Base-by-base conservation (phyloP, 305 asterid genomes). In the Rubia balearica region DNA sequence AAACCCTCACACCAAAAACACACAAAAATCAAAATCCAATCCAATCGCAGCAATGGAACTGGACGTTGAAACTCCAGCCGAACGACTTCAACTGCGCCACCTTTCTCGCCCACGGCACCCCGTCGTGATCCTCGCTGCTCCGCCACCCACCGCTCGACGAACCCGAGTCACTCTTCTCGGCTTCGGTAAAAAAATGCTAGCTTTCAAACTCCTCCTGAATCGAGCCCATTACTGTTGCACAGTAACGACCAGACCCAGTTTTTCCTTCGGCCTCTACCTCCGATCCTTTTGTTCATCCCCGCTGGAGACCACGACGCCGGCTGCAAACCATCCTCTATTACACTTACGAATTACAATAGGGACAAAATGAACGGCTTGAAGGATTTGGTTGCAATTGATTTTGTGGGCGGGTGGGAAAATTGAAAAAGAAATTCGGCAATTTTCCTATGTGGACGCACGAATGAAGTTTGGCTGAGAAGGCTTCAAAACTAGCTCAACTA, bases 31-130 rank as follows among this genome's bases (percentile, higher is more conserved):
- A 5, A 30, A 27, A 27, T 27, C 30, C 55, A 14, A n/a, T 6
- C 6, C 22, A 1, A 36, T 36, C 40, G 40, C 21, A 5, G 10
- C 10, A 64, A 88, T 89, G 96, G 94, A 27, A 67, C 12, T 94
- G 97, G 97, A 67, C 84, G 61, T 73, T 53, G 2, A 85, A 84
- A 40, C 90, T 88, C 80, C 89, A 93, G 6, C 96, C 98, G 3
- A 97, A 88, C 74, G 98, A 96, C 60, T 85, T 97, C 0, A 91
- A 96, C 84, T 94, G 98, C 83, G 71, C 77, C 17, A 91, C 91
- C 56, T 91, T 96, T 65, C 80, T 94, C 0, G 84, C 84, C 45
- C 98, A 94, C 78, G 97, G 97, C 72, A 94, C 97, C 3, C 98
- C 1, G 97, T 91, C 6, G 98, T 89, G 9, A 70, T 89, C 76